Percentiles rank a stretch among this genome's conserved stretches.
Evolutionary conservation across 345 rosid species (phyloP).

Genomic region (Trapa bicornis): DNA sequence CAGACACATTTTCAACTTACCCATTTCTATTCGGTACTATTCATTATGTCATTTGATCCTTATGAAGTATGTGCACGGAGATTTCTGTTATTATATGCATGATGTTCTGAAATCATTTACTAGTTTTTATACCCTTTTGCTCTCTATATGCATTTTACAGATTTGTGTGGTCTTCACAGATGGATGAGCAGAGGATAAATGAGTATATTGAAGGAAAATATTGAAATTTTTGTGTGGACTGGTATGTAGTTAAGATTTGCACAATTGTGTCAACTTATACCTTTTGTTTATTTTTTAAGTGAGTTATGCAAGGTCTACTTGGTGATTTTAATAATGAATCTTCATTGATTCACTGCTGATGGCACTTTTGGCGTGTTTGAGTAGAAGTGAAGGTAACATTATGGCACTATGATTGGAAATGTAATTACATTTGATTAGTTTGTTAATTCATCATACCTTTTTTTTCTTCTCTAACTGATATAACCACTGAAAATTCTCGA

Average conservation of each 20-base stretch:
- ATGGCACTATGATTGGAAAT: background rate
- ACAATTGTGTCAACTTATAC: background rate
- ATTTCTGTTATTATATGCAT: background rate
- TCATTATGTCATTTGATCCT: background rate
- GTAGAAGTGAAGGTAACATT: background rate
- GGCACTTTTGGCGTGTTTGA: background rate
- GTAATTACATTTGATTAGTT: background rate
- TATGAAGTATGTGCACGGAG: background rate
- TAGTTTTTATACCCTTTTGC: background rate
- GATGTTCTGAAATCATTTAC: background rate
- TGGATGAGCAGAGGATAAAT: constrained; percentile 59
- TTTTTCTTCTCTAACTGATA: too few relatives aligned
- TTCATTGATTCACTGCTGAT: background rate
- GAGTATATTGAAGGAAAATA: constrained; percentile 75
- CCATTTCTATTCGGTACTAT: background rate
- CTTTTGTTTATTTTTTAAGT: background rate
- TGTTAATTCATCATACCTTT: too few relatives aligned
- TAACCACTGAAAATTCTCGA: too few relatives aligned
- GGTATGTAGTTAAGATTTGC: constrained; percentile 27
- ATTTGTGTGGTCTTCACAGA: constrained; percentile 75
- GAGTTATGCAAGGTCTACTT: background rate
- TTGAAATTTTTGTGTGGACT: constrained; percentile 78
- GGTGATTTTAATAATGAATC: background rate
- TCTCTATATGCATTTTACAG: constrained; percentile 22
- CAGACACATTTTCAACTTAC: background rate